phyloP scores from a whole-genome alignment of 345 rosid genomes.

The Eucalyptus shirleyi region DNA sequence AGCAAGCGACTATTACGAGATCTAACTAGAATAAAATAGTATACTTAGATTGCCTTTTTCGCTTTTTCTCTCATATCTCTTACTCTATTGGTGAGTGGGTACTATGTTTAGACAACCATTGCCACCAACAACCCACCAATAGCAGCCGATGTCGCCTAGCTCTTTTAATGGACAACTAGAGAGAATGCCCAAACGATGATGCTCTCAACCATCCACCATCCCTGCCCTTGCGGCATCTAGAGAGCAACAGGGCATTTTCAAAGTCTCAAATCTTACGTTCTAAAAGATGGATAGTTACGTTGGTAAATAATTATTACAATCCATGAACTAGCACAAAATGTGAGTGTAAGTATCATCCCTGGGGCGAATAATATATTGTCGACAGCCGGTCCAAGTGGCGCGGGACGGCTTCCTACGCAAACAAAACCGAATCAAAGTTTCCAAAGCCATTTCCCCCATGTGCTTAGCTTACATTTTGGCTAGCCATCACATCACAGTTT shows the following conservation, averaged over 20 bases:
- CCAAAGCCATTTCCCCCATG: background rate
- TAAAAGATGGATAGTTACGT: background rate
- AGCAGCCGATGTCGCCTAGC: background rate
- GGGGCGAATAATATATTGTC: background rate
- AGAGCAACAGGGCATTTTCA: background rate
- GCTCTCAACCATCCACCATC: background rate
- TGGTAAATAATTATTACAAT: background rate
- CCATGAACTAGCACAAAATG: background rate
- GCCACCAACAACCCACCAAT: background rate
- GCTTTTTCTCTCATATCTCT: background rate
- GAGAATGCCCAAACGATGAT: background rate
- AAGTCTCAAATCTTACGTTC: background rate
- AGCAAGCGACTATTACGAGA: fast-evolving
- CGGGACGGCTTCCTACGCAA: background rate
- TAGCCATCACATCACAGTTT: background rate
- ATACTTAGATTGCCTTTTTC: background rate
- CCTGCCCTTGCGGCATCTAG: background rate
- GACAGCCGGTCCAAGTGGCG: background rate
- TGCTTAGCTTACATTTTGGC: background rate
- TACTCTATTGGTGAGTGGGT: background rate
- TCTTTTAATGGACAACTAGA: background rate
- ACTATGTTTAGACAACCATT: background rate
- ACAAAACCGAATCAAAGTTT: background rate
- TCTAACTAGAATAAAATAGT: background rate
- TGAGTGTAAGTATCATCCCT: too few species aligned